Percentiles rank a stretch among this genome's conserved stretches.
Conservation (phyloP, 371 early-diverging fungal genomes). For the Umbelopsis sp. region DNA sequence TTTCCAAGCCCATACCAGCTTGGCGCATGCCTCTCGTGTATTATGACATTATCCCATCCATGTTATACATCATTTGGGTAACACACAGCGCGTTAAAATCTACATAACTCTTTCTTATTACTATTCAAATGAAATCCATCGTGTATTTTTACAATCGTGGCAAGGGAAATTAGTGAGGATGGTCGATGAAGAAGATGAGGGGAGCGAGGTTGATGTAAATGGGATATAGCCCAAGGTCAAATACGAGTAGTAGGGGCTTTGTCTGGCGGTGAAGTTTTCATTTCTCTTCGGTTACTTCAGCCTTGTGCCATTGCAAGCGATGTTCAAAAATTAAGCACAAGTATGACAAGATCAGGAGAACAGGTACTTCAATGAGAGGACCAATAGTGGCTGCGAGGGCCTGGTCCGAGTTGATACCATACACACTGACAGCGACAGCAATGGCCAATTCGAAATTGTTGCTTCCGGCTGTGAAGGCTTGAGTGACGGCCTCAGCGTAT, state of each 20-base stretch:
- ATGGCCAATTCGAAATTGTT: conserved; percentile 84
- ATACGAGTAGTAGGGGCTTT: too few species aligned
- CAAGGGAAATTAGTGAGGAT: too few species aligned
- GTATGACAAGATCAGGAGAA: neutral
- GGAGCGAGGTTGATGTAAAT: too few species aligned
- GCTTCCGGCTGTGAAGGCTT: conserved; percentile 72
- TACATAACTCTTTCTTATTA: too few species aligned
- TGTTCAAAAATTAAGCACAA: neutral
- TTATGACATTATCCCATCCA: neutral
- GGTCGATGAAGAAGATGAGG: too few species aligned
- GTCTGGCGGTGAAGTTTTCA: neutral
- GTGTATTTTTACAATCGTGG: neutral
- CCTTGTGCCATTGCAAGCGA: neutral
- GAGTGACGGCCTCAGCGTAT: conserved; percentile 60
- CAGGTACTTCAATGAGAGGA: conserved; percentile 78
- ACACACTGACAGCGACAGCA: conserved; percentile 72
- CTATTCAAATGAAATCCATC: neutral
- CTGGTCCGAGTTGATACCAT: conserved; percentile 66
- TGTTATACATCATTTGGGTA: neutral
- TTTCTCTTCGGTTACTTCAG: neutral
- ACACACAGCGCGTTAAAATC: too few species aligned
- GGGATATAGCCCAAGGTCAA: too few species aligned
- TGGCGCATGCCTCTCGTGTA: neutral
- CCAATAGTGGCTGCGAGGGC: conserved; percentile 75
- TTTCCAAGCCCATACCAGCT: neutral